phyloP scores from a whole-genome alignment of 2,329 filamentous ascomycete genomes.

The Neoarthrinium moseri region DNA sequence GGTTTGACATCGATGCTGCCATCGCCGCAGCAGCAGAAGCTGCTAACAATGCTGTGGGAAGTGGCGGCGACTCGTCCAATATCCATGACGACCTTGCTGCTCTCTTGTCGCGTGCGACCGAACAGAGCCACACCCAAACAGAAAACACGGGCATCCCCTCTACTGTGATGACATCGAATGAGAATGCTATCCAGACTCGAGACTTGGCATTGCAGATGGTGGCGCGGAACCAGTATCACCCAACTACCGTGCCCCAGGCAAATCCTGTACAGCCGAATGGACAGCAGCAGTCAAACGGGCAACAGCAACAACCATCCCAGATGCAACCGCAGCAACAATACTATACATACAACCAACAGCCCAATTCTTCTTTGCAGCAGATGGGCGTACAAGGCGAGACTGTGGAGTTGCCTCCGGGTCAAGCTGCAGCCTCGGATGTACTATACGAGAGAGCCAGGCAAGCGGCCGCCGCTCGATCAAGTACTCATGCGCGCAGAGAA shows the following conservation, averaged over 20 bases:
- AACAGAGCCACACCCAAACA: slow-evolving; percentile 24
- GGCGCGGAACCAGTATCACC: slow-evolving; percentile 30
- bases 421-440: slow-evolving; percentile 52
- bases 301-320: slow-evolving; percentile 19
- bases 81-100: slow-evolving; percentile 28
- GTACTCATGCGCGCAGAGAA: slow-evolving; percentile 54
- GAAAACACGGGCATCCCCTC: slow-evolving; percentile 24
- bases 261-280: slow-evolving; percentile 13
- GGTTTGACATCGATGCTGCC: slow-evolving; percentile 29
- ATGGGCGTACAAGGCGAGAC: slow-evolving; percentile 6
- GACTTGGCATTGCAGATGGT: slow-evolving; percentile 30
- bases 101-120: slow-evolving; percentile 26
- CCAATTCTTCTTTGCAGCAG: slow-evolving; percentile 2
- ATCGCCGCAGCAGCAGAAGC: slow-evolving; percentile 31
- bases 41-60: slow-evolving; percentile 24
- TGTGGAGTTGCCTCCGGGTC: slow-evolving; percentile 50
- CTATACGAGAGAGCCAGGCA: slow-evolving; percentile 60
- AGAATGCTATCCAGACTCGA: slow-evolving; percentile 30
- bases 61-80: slow-evolving; percentile 14
- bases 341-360: not conserved
- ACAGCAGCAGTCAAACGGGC: not conserved
- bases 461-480: slow-evolving; percentile 55
- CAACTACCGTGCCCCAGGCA: slow-evolving; percentile 26
- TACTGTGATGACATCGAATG: slow-evolving; percentile 26
- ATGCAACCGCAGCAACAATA: slow-evolving; percentile 11